Base-by-base conservation (phyloP, 106 monocot species). In the Acorus calamus region DNA sequence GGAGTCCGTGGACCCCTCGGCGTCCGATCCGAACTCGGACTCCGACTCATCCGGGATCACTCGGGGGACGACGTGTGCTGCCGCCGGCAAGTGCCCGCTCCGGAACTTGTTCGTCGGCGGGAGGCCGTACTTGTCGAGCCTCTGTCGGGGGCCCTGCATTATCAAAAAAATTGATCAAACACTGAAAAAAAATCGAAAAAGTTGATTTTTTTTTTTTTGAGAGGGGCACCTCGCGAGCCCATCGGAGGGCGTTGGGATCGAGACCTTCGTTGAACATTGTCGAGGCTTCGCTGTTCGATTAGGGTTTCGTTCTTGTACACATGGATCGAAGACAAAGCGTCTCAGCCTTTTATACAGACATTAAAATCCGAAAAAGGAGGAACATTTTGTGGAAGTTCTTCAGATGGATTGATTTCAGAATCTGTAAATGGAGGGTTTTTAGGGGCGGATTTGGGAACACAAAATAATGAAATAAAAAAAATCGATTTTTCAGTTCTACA, bases 31-130 rank as follows among this genome's bases (percentile, higher is more conserved):
- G 1, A 68, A 75, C 6, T 72, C 83, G 6, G 60, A 75, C 46
- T 67, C 77, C 3, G 78, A 82, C 44, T 74, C 72, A 4, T 49
- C 53, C 7, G 58, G 76, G 50, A 76, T 63, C 11, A 75, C 46
- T 13, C 59, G 70, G 12, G 73, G 78, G 41, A 68, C 61, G 7
- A 81, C 76, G 3, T 74, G 59, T 9, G 80, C 66, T 8, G 43
- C 66, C 6, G 72, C 51, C 3, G 86, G 77, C 46, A 89, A 71
- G 75, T 84, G 84, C 44, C 94, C 94, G 42, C 86, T 89, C 44
- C 89, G 86, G 68, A 94, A 94, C 60, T 89, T 94, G 65, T 94
- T 87, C 52, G 89, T 77, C 3, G 72, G 74, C 0, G 96, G 91
- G 4, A 91, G 71, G 52, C 77, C 84, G 6, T 84, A 76, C 11